These are phyloP conservation scores for Neurospora discreta DNA, from an alignment of 495 filamentous ascomycete species.

Conservation along the genomic window DNA sequence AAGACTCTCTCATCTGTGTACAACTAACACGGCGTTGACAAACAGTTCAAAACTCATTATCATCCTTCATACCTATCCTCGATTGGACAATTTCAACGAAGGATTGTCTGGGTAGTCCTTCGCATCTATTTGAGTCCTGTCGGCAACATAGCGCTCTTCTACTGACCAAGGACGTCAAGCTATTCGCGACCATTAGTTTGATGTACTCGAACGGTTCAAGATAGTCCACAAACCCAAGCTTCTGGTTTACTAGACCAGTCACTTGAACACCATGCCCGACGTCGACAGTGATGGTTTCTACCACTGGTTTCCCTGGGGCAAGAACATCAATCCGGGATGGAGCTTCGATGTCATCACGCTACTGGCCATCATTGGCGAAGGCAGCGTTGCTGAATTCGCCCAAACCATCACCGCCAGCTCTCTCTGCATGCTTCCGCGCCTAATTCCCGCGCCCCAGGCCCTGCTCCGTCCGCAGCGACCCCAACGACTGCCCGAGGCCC, in stretches of 20 bases:
- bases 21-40: neutral
- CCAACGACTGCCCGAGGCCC: slow-evolving; percentile 40
- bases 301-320: slow-evolving; percentile 29
- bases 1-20: neutral
- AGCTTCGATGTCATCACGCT: slow-evolving; percentile 52
- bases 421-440: slow-evolving; percentile 48
- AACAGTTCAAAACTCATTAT: neutral
- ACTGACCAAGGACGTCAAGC: neutral
- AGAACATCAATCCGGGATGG: slow-evolving; percentile 30
- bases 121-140: neutral
- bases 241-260: neutral
- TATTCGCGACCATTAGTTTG: neutral
- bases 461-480: slow-evolving; percentile 48
- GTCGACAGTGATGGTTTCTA: slow-evolving; percentile 1
- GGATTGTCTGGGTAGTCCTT: neutral
- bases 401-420: slow-evolving; percentile 46
- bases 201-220: neutral
- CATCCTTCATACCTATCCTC: neutral
- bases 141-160: neutral
- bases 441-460: slow-evolving; percentile 57
- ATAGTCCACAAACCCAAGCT: neutral
- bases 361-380: slow-evolving; percentile 53
- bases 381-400: slow-evolving; percentile 42
- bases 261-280: slow-evolving; percentile 11
- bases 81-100: neutral